A percentile compares a stretch with the other conserved stretches of the same genome.
phyloP scores from a whole-genome alignment of 192 early-diverging fungal species.

The Podila clonocystis region DNA sequence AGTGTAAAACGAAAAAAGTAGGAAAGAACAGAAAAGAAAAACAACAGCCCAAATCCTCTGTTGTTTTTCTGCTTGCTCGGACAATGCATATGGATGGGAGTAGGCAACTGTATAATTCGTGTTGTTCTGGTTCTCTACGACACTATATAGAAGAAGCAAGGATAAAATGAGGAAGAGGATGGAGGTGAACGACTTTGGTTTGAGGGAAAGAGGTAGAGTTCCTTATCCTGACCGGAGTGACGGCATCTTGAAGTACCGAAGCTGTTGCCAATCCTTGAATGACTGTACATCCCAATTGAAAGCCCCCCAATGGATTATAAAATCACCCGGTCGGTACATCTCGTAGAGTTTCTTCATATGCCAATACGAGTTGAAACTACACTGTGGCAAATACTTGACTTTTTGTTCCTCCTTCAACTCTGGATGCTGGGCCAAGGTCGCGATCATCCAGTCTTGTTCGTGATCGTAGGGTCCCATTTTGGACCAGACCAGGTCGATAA shows the following conservation, averaged over 20 bases:
- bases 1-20: no score
- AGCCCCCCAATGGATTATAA: constrained; percentile 11
- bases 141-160: no score
- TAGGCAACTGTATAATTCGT: no score
- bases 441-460: constrained; percentile 21
- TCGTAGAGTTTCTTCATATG: constrained; percentile 4
- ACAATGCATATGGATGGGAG: no score
- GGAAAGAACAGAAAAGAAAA: no score
- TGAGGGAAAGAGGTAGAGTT: no score
- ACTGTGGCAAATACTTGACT: constrained; percentile 11
- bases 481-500: constrained; percentile 39
- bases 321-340: constrained; percentile 14
- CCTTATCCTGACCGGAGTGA: not conserved
- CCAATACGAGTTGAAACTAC: constrained; percentile 13
- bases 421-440: not conserved
- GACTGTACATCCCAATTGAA: constrained; percentile 3
- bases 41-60: no score
- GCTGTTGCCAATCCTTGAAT: constrained; percentile 11
- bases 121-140: no score
- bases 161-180: no score
- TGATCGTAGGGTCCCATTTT: not conserved
- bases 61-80: no score
- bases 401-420: not conserved
- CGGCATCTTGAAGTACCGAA: constrained; percentile 8
- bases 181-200: no score